Conservation (phyloP, 73 alveolate genomes). For the Tetrahymena elliotti region DNA sequence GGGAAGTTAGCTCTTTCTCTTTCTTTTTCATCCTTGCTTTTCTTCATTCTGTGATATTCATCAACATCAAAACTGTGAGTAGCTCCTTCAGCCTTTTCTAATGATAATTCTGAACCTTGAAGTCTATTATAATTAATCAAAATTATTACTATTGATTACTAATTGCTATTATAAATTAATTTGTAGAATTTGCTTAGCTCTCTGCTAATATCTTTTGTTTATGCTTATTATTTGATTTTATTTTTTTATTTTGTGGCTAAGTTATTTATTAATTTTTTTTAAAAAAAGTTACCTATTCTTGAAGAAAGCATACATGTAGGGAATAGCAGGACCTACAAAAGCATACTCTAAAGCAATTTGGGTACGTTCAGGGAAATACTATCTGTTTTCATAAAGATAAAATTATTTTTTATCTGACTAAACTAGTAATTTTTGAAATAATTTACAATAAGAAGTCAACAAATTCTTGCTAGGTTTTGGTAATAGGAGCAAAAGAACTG, state of each 20-base stretch:
- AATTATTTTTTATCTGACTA: too few relatives aligned
- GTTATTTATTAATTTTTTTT: neutral
- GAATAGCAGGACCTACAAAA: constrained; percentile 24
- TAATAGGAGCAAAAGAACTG: constrained; percentile 14
- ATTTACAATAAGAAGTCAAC: neutral
- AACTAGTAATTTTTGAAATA: too few relatives aligned
- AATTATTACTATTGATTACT: too few relatives aligned
- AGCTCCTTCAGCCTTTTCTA: neutral
- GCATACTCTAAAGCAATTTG: constrained; percentile 24
- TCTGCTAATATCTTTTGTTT: neutral
- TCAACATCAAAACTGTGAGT: neutral
- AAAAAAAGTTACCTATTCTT: neutral
- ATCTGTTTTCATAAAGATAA: neutral
- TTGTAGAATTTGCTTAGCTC: too few relatives aligned
- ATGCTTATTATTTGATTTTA: neutral
- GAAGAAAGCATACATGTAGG: constrained; percentile 21
- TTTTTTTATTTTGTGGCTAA: neutral
- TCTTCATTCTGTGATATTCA: neutral
- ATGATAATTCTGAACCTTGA: neutral
- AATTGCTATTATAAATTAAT: neutral
- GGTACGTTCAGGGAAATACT: neutral
- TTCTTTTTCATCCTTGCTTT: neutral
- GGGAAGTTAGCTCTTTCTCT: constrained; percentile 7
- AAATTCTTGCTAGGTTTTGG: constrained; percentile 11
- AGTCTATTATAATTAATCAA: neutral